phyloP scores from a whole-genome alignment of 129 eudicot species.

The Flaveria ramosissima region DNA sequence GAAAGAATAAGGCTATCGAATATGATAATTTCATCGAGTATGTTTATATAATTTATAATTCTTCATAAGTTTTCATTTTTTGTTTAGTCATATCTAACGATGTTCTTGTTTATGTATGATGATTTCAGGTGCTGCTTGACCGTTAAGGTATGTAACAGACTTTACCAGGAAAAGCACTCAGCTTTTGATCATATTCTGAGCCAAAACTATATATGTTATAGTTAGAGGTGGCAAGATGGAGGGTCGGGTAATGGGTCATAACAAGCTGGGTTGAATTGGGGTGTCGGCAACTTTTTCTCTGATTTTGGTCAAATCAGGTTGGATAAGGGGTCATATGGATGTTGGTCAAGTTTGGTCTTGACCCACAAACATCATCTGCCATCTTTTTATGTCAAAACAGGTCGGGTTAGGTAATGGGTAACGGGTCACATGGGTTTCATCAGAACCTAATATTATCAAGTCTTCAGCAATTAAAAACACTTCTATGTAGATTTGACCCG shows the following conservation, averaged over 20 bases:
- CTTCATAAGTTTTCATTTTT: background rate
- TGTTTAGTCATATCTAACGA: constrained; percentile 19
- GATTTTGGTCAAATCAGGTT: background rate
- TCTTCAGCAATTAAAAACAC: background rate
- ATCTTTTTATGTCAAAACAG: background rate
- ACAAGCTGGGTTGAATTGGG: no score
- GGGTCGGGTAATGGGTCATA: background rate
- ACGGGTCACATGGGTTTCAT: background rate
- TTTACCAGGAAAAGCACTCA: background rate
- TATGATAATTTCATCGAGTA: constrained; percentile 97
- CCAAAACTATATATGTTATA: background rate
- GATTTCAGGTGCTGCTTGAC: constrained; percentile 88
- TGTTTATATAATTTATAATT: constrained; percentile 13
- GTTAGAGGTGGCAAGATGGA: background rate
- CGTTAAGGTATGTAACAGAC: constrained; percentile 65
- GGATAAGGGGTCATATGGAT: background rate
- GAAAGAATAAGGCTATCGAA: constrained; percentile 74
- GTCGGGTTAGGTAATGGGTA: background rate
- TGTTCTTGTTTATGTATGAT: background rate
- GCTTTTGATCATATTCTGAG: background rate
- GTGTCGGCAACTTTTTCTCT: background rate
- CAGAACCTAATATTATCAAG: background rate
- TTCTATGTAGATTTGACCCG: background rate
- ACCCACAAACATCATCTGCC: background rate
- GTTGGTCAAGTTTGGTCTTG: background rate